Evolutionary conservation across 2,329 filamentous ascomycete genomes (phyloP), one percentile per base, ranked within the genome.

Genomic region (Metarhizium humberi): DNA sequence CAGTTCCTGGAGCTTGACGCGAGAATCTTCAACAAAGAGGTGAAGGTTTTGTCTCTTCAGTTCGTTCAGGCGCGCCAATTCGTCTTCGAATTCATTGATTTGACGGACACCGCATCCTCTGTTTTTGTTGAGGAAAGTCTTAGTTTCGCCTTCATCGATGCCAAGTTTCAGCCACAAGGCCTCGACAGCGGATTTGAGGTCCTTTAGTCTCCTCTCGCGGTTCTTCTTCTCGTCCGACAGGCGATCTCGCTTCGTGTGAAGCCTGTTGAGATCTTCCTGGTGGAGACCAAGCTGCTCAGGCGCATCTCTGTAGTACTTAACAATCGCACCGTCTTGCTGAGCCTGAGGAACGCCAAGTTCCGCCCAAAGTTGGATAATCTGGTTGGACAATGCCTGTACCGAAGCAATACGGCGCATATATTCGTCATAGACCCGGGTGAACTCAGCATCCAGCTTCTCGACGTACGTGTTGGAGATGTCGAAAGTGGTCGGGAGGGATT

Each of bases 21-120:
- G 83, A 20, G 92, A 87, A 73, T 99, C 94, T 69, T 97, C 94
- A 11, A 99, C 90, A 65, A 99, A 99, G 4, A 97, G 73, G 67
- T 96, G 92, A 59, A 99, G 78, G 65, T 99, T 96, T 69, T 99
- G 90, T 63, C 88, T 81, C 77, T 99, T 99, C 56, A 97, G 79
- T 69, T 97, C 92, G 62, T 95, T 94, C 50, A 99, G 74, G 50
- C 91, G 82, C 3, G 81, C 78, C 48, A 97, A 78, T 72, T 99
- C 94, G 59, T 95, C 90, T 70, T 97, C 90, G 62, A 92, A 96
- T 71, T 97, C 92, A 66, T 96, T 96, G 73, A 96, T 95, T 60
- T 90, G 88, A 56, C 92, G 82, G 54, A 97, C 76, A 14, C 92
- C 92, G 63, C 90, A 96, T 53, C 95, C 95, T 43, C 92, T 86